Evolutionary conservation across 2,329 filamentous ascomycete genomes (phyloP), one percentile per base, ranked within the genome.

Genomic region (Botrytis fragariae): DNA sequence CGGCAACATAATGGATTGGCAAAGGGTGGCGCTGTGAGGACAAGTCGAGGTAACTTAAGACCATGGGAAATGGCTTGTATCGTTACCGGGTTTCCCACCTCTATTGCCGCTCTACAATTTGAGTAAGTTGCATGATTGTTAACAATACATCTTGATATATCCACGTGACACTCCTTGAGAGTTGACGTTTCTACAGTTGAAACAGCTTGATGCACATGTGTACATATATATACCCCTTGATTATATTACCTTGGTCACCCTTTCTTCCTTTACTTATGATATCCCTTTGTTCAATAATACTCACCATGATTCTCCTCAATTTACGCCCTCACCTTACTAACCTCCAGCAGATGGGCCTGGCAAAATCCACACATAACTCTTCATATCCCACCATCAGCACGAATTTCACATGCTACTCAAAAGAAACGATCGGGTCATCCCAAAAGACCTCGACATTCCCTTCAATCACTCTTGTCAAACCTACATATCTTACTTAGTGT

Each of bases 21-120:
- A 45, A 92, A 90, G 80, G 96, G 96, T 69, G 96, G 96, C 51
- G 96, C 96, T 44, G 89, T 86, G 44, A 88, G 91, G 64, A 99
- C 96, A 0, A 88, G 91, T 18, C 87, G 88, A 70, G 83, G 85
- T 64, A 89, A 83, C 6, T 83, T 95, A 75, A 88, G 93, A 60
- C 96, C 96, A 0, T 98, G 96, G 94, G 93, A 97, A 80, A 97
- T 97, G 92, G 88, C 93, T 3, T 90, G 90, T 59, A 85, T 98
- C 9, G 92, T 98, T 1, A 92, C 93, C 10, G 95, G 95, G 0
- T 99, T 99, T 77, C 94, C 93, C 0, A 95, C 92, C 77, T 91
- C 91, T 79, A 89, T 95, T 51, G 94, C 93, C 0, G 96, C 96
- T 0, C 84, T 99, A 76, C 95, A 98, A 80, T 98, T 99, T 80